phyloP scores from a whole-genome alignment of 1,139 yeast species.

The Taphrina confusa region DNA sequence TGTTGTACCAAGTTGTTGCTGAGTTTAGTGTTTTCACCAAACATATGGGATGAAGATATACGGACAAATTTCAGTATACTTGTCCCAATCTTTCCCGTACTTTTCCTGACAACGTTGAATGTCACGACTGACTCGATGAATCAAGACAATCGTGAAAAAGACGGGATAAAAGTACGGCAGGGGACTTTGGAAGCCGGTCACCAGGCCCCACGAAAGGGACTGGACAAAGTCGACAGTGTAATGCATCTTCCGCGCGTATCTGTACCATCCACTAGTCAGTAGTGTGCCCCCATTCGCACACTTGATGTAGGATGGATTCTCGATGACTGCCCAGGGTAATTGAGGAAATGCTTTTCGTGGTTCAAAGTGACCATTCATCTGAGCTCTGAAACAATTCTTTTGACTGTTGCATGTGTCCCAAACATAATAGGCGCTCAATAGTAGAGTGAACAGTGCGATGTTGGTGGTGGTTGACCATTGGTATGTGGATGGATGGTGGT shows the following conservation, averaged over 20 bases:
- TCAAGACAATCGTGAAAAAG: conserved; percentile 80
- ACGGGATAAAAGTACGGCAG: conserved; percentile 96
- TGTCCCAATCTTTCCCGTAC: conserved; percentile 93
- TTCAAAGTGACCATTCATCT: conserved; percentile 72
- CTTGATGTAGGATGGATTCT: conserved; percentile 78
- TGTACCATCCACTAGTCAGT: conserved; percentile 87
- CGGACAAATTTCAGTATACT: conserved; percentile 83
- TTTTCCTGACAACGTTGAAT: conserved; percentile 76
- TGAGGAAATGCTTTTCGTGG: conserved; percentile 89
- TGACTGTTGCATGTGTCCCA: conserved; percentile 95
- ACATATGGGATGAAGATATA: conserved; percentile 75
- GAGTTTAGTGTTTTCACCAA: not conserved
- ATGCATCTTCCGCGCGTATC: conserved; percentile 85
- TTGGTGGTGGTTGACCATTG: conserved; percentile 66
- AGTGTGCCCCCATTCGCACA: conserved; percentile 82
- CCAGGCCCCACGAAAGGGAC: conserved; percentile 86
- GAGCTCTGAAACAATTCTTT: conserved; percentile 88
- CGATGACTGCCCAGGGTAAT: conserved; percentile 77
- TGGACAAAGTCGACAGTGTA: conserved; percentile 93
- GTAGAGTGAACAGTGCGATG: conserved; percentile 56
- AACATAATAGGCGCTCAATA: conserved; percentile 77
- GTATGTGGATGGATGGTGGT: conserved; percentile 82
- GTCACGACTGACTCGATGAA: conserved; percentile 88
- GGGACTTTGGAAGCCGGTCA: conserved; percentile 82
- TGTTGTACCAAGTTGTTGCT: not conserved